phyloP scores from a whole-genome alignment of 2,329 filamentous ascomycete genomes.

The Colletotrichum sp. region DNA sequence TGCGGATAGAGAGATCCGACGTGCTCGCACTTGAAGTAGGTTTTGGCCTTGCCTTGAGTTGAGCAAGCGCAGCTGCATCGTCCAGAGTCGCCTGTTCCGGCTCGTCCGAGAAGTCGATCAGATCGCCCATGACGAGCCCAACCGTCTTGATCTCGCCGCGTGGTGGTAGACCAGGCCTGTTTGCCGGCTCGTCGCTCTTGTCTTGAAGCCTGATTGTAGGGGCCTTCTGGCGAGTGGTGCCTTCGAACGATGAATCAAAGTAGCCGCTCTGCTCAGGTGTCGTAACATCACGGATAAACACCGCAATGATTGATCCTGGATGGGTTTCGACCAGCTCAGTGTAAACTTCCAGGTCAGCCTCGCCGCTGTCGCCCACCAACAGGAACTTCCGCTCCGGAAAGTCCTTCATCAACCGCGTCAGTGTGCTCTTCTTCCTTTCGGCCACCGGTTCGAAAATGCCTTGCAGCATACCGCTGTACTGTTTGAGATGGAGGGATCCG shows the following conservation, averaged over 20 bases:
- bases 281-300: conserved; percentile 96
- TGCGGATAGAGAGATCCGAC: conserved; percentile 30
- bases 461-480: conserved; percentile 96
- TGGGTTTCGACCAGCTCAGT: conserved; percentile 89
- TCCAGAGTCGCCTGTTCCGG: conserved; percentile 41
- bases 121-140: conserved; percentile 54
- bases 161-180: conserved; percentile 37
- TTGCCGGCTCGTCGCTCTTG: conserved; percentile 21
- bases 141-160: conserved; percentile 27
- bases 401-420: conserved; percentile 85
- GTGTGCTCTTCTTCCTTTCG: conserved; percentile 87
- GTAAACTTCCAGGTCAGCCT: conserved; percentile 96
- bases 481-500: conserved; percentile 93
- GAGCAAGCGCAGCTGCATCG: conserved; percentile 34
- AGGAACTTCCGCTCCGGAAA: conserved; percentile 91
- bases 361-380: conserved; percentile 92
- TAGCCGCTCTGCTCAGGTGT: conserved; percentile 75
- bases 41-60: conserved; percentile 26
- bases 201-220: conserved; percentile 22
- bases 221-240: conserved; percentile 26
- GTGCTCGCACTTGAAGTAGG: conserved; percentile 26
- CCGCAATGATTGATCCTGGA: conserved; percentile 79
- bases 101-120: conserved; percentile 66
- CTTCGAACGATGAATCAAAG: conserved; percentile 67
- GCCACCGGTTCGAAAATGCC: conserved; percentile 98